phyloP scores from a whole-genome alignment of 768 basidiomycete genomes.

The Pholiota microspora region DNA sequence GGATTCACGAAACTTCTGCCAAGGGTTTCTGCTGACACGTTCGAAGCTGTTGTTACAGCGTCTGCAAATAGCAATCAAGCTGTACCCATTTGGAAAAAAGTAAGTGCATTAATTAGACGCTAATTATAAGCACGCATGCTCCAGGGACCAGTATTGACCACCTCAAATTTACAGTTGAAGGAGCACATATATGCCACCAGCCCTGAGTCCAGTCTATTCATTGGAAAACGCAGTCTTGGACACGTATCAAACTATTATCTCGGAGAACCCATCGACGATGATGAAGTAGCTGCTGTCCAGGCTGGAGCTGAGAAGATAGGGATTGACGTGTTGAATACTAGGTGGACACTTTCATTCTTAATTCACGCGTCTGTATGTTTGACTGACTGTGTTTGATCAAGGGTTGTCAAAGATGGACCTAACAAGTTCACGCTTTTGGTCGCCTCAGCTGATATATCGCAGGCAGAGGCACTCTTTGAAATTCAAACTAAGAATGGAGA shows the following conservation, averaged over 20 bases:
- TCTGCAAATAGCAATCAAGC: conserved; percentile 62
- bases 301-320: conserved; percentile 69
- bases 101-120: conserved; percentile 24
- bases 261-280: conserved; percentile 68
- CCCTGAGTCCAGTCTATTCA: conserved; percentile 67
- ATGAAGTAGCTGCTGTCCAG: conserved; percentile 77
- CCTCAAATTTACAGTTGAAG: conserved; percentile 61
- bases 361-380: too few relatives aligned
- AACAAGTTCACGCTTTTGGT: conserved; percentile 68
- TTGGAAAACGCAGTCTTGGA: conserved; percentile 77
- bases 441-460: conserved; percentile 56
- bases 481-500: conserved; percentile 36
- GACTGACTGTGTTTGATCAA: conserved; percentile 23
- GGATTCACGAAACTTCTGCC: conserved; percentile 88
- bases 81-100: conserved; percentile 60
- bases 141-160: too few relatives aligned
- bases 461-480: conserved; percentile 40
- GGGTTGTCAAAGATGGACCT: conserved; percentile 67
- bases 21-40: conserved; percentile 57
- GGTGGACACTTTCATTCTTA: conserved; percentile 39
- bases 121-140: neutral
- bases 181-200: conserved; percentile 67
- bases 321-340: conserved; percentile 80
- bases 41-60: conserved; percentile 57
- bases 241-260: conserved; percentile 87